Percentiles rank a stretch among this genome's conserved stretches.
Conservation (phyloP, 169 alveolate species). For the Cyclospora cayetanensis region DNA sequence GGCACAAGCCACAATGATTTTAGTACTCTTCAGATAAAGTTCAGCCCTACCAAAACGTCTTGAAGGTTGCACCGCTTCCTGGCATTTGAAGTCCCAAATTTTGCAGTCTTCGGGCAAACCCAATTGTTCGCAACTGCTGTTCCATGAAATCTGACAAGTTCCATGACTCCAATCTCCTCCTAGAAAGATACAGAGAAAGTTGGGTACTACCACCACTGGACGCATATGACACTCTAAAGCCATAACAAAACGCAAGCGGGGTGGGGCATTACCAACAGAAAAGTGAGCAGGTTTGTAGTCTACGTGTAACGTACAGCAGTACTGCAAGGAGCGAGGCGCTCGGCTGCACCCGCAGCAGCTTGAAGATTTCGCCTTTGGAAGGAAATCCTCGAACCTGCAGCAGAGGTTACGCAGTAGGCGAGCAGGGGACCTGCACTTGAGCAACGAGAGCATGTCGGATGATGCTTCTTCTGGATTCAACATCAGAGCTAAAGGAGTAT, state of each 20-base stretch:
- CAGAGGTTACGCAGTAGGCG: neutral
- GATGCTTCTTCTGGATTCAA: too few species aligned
- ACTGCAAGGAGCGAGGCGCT: conserved; percentile 59
- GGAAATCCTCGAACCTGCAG: conserved; percentile 61
- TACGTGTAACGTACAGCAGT: neutral
- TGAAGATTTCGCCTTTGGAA: conserved; percentile 34
- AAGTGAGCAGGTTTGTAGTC: neutral
- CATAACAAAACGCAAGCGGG: neutral
- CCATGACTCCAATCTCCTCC: conserved; percentile 48
- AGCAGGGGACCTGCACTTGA: neutral
- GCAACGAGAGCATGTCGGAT: neutral
- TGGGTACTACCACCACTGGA: neutral
- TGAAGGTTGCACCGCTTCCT: conserved; percentile 36
- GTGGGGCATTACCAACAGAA: neutral
- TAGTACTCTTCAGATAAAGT: too few species aligned
- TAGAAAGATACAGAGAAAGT: neutral
- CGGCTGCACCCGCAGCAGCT: conserved; percentile 58
- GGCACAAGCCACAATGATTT: too few species aligned
- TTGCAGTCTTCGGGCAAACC: conserved; percentile 46
- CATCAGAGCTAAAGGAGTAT: too few species aligned
- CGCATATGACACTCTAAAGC: neutral
- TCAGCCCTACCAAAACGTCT: conserved; percentile 45
- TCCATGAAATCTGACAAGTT: conserved; percentile 27
- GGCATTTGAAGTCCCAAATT: conserved; percentile 22
- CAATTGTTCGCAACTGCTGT: conserved; percentile 10